Evolutionary conservation across 805 yeast species (phyloP).

Genomic region (Candida coleopterorum): DNA sequence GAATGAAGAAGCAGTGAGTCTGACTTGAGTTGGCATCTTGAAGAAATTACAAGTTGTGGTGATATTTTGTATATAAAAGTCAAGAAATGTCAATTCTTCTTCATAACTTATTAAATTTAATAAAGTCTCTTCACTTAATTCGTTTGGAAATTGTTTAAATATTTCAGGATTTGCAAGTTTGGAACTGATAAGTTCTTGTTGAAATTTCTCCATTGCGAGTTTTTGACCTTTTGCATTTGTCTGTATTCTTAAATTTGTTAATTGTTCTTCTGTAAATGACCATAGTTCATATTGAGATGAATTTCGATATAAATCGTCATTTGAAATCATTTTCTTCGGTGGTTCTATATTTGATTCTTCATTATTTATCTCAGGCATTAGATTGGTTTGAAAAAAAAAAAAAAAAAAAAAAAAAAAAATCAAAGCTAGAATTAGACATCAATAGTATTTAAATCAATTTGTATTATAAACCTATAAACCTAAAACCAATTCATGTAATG

Average conservation of each 20-base stretch:
- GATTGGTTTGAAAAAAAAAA: background rate
- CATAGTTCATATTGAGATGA: conserved; percentile 81
- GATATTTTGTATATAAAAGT: conserved; percentile 69
- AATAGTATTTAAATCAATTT: too few species aligned
- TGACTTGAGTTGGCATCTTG: conserved; percentile 82
- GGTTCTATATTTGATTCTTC: background rate
- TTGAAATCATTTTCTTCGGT: conserved; percentile 41
- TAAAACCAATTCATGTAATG: background rate
- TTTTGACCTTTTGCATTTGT: conserved; percentile 54
- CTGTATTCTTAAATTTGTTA: conserved; percentile 43
- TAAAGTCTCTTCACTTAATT: conserved; percentile 26
- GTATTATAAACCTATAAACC: too few species aligned
- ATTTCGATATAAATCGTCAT: conserved; percentile 83
- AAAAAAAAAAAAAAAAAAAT: conserved; percentile 1
- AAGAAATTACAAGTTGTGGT: conserved; percentile 66
- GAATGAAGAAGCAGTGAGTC: conserved; percentile 81
- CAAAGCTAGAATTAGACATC: background rate
- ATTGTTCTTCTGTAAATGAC: conserved; percentile 68
- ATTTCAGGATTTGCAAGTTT: conserved; percentile 22
- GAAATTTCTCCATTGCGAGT: conserved; percentile 29
- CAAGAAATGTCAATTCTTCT: conserved; percentile 68
- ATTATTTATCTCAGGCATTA: background rate
- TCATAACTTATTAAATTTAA: conserved; percentile 49
- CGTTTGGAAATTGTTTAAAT: conserved; percentile 22
- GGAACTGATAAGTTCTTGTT: conserved; percentile 15